A percentile compares a stretch with the other conserved stretches of the same genome.
Conservation (phyloP, 1,284 basidiomycete species). For the Ustilago hordei region DNA sequence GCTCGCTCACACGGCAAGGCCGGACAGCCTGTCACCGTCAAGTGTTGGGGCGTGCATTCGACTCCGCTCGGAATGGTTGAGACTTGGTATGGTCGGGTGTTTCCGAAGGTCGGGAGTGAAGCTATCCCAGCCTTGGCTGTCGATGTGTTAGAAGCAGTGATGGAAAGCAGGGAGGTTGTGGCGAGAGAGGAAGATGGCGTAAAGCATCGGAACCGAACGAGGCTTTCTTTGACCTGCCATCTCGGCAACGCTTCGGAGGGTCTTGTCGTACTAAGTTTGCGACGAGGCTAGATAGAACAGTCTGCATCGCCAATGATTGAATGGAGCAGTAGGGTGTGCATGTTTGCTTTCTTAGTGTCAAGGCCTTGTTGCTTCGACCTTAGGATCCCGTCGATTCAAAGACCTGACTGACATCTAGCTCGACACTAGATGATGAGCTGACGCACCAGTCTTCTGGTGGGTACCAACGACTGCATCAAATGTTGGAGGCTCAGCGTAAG, state of each 20-base stretch:
- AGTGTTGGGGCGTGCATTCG: background rate
- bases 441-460: background rate
- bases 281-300: slow-evolving; percentile 3
- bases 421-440: background rate
- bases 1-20: background rate
- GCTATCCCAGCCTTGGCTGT: too few relatives aligned
- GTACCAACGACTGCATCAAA: background rate
- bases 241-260: slow-evolving; percentile 7
- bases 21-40: background rate
- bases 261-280: background rate
- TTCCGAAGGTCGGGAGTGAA: background rate
- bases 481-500: background rate
- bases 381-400: background rate
- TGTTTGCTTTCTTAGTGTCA: background rate
- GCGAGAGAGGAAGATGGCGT: background rate
- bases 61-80: background rate
- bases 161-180: background rate
- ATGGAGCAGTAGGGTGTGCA: background rate
- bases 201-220: background rate
- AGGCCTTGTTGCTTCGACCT: background rate
- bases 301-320: background rate
- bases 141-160: too few relatives aligned
- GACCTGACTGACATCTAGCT: background rate
- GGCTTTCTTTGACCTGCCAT: background rate
- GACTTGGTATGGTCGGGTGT: background rate